phyloP scores from a whole-genome alignment of 164 flowering plant species.

The Macadamia integrifolia region DNA sequence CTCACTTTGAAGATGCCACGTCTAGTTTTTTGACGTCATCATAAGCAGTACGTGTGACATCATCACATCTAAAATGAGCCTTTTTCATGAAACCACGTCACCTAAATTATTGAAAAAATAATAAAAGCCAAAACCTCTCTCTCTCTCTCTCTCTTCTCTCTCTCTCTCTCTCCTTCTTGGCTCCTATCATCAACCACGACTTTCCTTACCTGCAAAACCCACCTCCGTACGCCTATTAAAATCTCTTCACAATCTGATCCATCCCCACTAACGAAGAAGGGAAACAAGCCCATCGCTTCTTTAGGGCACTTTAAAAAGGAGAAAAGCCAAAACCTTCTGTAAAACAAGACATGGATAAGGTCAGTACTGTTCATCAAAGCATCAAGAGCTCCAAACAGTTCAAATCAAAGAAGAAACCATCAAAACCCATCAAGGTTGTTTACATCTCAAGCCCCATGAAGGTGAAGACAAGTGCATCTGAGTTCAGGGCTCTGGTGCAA shows the following conservation, averaged over 20 bases:
- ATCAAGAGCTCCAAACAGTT: slow-evolving; percentile 4
- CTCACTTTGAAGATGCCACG: no score
- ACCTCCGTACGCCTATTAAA: neutral
- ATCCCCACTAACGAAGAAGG: no score
- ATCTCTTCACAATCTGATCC: neutral
- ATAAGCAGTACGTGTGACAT: neutral
- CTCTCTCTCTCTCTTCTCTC: no score
- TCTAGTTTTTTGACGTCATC: neutral
- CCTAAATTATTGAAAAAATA: slow-evolving; percentile 2
- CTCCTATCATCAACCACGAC: neutral
- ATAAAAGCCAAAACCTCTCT: no score
- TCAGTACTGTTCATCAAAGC: slow-evolving; percentile 3
- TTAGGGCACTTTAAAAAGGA: no score
- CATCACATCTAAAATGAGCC: neutral
- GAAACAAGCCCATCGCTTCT: no score
- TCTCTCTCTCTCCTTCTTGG: no score
- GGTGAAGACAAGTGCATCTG: slow-evolving; percentile 57
- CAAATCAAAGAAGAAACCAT: slow-evolving; percentile 14
- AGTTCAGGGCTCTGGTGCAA: slow-evolving; percentile 70
- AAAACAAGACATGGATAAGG: slow-evolving; percentile 5
- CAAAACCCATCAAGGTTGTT: slow-evolving; percentile 49
- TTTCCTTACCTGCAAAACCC: neutral
- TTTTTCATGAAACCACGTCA: neutral
- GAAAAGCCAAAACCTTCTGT: neutral
- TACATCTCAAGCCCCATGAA: slow-evolving; percentile 86